Evolutionary conservation across 257 asterid genomes (phyloP), one percentile per base, ranked within the genome.

Genomic region (Nicotiana obtusifolia): DNA sequence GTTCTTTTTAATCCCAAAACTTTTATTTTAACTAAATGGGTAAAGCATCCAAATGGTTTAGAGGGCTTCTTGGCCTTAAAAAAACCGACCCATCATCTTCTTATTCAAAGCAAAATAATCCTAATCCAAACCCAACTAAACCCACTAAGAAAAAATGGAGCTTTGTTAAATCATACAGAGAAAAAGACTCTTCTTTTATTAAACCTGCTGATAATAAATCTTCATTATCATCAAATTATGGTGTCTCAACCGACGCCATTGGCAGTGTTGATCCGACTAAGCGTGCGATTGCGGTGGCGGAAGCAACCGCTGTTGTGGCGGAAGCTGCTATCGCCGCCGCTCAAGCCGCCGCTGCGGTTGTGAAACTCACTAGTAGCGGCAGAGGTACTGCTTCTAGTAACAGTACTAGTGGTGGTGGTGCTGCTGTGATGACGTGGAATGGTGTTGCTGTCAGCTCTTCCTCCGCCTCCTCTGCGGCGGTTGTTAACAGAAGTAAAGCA

Each of bases 251-350:
- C 31, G 47, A 22, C 2, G 61, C 80, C 1, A 78, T 16, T 17
- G 87, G 84, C 44, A 82, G 64, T 3, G 77, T 41, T 81, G 92
- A 90, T 61, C 87, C 95, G 76, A 80, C 83, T 82, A 90, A 82
- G 66, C 94, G 91, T 84, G 95, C 97, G n/a, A 82, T 89, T 41
- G 93, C 92, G 2, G 91, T 91, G 62, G 95, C 97, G 16, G 88
- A 89, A 14, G 97, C 98, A 76, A 89, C 93, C 13, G 97, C 92
- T 1, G 91, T 90, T 0, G 98, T 89, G 14, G 97, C 93, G 1
- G 97, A 90, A 87, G 97, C 97, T 19, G 94, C 98, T 7, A 93
- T 92, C n/a, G 93, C 97, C 37, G 92, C 97, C 1, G 95, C 94
- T 30, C 92, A 89, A 13, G 97, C 98, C 0, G 97, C 92, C 5